These are phyloP conservation scores for Aspergillus luchuensis DNA, from an alignment of 2,329 filamentous ascomycete genomes.

Conservation along the genomic window DNA sequence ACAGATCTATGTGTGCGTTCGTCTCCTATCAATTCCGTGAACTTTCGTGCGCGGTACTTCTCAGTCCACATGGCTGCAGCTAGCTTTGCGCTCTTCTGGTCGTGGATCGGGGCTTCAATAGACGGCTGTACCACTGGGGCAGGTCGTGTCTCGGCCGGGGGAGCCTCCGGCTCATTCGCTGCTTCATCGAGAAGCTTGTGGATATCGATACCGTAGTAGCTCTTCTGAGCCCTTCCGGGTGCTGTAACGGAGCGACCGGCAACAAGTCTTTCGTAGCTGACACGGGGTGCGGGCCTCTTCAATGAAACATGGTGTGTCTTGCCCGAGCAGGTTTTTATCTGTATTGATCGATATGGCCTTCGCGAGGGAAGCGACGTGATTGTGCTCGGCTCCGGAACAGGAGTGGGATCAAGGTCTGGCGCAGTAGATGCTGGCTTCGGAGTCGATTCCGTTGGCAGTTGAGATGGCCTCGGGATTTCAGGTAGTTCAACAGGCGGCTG, in stretches of 20 bases:
- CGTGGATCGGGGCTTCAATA: constrained; percentile 31
- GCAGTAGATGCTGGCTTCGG: not conserved
- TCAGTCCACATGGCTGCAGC: constrained; percentile 76
- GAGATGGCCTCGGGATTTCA: constrained; percentile 13
- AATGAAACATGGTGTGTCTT: constrained; percentile 47
- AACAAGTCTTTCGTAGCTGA: constrained; percentile 57
- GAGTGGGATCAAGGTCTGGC: constrained; percentile 5
- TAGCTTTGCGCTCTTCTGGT: constrained; percentile 33
- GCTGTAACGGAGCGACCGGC: constrained; percentile 54
- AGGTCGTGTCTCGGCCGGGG: constrained; percentile 24
- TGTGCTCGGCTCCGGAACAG: constrained; percentile 10
- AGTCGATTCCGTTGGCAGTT: not conserved
- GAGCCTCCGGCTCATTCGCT: constrained; percentile 57
- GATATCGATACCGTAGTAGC: constrained; percentile 92
- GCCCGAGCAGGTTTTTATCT: constrained; percentile 53
- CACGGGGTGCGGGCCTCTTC: constrained; percentile 36
- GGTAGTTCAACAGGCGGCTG: constrained; percentile 22
- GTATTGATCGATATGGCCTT: constrained; percentile 25
- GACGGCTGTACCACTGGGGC: constrained; percentile 31
- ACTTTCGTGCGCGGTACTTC: constrained; percentile 90
- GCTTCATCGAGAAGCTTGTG: constrained; percentile 77
- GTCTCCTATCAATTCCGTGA: constrained; percentile 91
- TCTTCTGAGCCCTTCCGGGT: constrained; percentile 58
- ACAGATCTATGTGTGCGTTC: constrained; percentile 90
- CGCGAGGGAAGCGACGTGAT: constrained; percentile 17